Base-by-base conservation (phyloP, 352 stramenopile species). In the Paralagenidium karlingii region DNA sequence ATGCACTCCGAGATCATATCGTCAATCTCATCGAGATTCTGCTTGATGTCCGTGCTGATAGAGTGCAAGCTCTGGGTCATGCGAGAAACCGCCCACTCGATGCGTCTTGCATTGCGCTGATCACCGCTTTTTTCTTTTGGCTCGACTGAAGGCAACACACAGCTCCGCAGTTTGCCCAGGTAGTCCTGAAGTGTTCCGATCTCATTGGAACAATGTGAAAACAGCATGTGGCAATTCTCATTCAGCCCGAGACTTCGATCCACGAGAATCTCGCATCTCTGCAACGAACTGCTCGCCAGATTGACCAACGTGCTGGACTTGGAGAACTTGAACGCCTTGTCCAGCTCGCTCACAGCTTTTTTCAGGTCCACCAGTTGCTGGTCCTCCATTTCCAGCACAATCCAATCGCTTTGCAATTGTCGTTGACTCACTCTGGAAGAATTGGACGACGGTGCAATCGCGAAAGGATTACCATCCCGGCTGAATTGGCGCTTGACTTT, bases 281-380 rank as follows among this genome's bases (percentile, higher is more conserved):
- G 58, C 12, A 89, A 53, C 27, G 71, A 79, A 39, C 52, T 80
- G 19, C 64, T 82, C 19, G 77, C 76, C 26, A 89, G 51, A 36
- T 79, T 77, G 24, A 80, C 75, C 3, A 88, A 56, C 15, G 60
- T 66, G 11, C 62, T 62, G 19, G 58, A 33, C 46, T 87, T 85
- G 27, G 68, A 78, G 45, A 92, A 84, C 50, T 87, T 66, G 48
- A 92, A 84, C n/a, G 74, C 78, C 31, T 81, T 69, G 30, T 85
- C 62, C 1, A 92, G 57, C 20, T 70, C 64, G 21, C 65, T 55
- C 26, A 92, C 59, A 18, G 70, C 60, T 3, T 68, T 46, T 33
- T 82, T 69, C 3, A 92, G 58, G 29, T 65, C 56, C 12, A 52
- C 41, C 9, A 92, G 57, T 47, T 87, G 60, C 39, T 81, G 43